Percentiles rank a stretch among this genome's conserved stretches.
Evolutionary conservation across 345 rosid genomes (phyloP).

Genomic region (Trapa incisa): DNA sequence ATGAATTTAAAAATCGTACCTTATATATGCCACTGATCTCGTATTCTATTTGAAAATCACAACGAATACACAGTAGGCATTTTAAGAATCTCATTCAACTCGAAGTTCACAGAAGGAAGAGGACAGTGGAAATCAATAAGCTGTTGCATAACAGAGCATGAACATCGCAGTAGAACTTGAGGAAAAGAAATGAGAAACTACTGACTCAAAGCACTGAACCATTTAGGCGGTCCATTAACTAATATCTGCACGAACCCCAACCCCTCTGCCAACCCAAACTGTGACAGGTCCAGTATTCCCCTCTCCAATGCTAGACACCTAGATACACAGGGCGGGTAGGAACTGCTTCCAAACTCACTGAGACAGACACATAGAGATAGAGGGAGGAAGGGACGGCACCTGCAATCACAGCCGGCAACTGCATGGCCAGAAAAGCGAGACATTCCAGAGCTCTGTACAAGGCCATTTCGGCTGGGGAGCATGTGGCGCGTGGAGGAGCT

Average conservation of each 20-base stretch:
- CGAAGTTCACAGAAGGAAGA: neutral
- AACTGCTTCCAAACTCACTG: neutral
- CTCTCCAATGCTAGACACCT: neutral
- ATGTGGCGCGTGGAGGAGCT: neutral
- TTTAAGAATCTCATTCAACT: neutral
- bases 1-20: neutral
- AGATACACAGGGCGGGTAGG: neutral
- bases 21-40: neutral
- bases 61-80: neutral
- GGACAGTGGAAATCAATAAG: neutral
- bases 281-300: neutral
- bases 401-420: conserved; percentile 4
- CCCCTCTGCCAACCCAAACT: neutral
- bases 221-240: neutral
- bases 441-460: conserved; percentile 4
- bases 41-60: neutral
- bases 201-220: neutral
- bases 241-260: neutral
- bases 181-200: neutral
- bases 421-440: neutral
- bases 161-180: neutral
- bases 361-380: neutral
- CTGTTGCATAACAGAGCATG: neutral
- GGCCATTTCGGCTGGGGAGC: conserved; percentile 4
- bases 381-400: neutral